Percentiles rank a stretch among this genome's conserved stretches.
Conservation (phyloP, 371 early-diverging fungal genomes). For the Mortierella sp. region DNA sequence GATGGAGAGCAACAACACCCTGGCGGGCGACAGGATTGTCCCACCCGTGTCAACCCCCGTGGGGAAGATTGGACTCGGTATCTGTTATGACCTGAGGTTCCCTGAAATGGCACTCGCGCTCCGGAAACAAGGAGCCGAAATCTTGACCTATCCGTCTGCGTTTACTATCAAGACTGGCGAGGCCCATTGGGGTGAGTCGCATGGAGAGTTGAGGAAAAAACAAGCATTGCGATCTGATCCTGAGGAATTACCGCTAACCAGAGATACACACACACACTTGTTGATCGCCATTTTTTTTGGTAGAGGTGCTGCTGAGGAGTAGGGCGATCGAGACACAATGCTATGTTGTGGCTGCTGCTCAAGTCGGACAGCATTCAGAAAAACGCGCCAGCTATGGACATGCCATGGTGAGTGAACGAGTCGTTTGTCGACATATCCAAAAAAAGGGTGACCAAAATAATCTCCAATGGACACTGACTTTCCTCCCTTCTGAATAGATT, state of each 20-base stretch:
- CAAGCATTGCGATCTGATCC: neutral
- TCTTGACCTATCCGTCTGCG: conserved; percentile 88
- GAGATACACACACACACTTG: too few relatives aligned
- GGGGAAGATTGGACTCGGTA: conserved; percentile 78
- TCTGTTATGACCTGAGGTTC: conserved; percentile 90
- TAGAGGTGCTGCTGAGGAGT: conserved; percentile 81
- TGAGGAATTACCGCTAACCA: neutral
- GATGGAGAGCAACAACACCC: conserved; percentile 74
- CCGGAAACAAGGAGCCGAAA: conserved; percentile 75
- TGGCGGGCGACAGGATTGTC: conserved; percentile 66
- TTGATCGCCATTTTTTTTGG: neutral
- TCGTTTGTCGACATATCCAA: too few relatives aligned
- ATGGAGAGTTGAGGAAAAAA: too few relatives aligned
- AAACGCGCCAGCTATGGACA: conserved; percentile 85
- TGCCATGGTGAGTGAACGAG: conserved; percentile 81
- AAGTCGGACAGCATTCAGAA: conserved; percentile 82
- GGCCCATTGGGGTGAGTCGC: conserved; percentile 87
- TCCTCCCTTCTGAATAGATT: conserved; percentile 51
- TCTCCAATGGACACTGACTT: neutral
- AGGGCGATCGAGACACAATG: conserved; percentile 91
- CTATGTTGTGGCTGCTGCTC: conserved; percentile 85
- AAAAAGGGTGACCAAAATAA: too few relatives aligned
- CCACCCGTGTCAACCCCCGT: conserved; percentile 75
- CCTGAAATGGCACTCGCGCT: conserved; percentile 76
- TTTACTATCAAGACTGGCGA: conserved; percentile 87